phyloP scores from a whole-genome alignment of 148 eudicot species.

The Salicornia ramosissima region DNA sequence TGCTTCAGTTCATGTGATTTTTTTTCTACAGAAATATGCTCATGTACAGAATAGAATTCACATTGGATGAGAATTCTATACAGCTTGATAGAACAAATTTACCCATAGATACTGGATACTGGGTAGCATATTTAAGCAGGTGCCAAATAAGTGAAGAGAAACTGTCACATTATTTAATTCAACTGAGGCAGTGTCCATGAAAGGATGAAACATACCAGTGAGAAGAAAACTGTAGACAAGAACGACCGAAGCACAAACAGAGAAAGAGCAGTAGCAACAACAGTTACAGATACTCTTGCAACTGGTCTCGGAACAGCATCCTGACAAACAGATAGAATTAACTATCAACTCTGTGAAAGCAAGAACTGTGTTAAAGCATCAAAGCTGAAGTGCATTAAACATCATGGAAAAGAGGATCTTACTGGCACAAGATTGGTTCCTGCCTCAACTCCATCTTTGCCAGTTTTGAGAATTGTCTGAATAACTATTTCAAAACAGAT shows the following conservation, averaged over 20 bases:
- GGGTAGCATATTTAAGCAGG: not conserved
- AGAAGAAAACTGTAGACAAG: slow-evolving; percentile 74
- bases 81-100: too few relatives aligned
- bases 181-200: slow-evolving; percentile 5
- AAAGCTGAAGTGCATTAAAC: not conserved
- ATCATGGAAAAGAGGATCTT: slow-evolving; percentile 30
- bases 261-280: slow-evolving; percentile 42
- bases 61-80: too few relatives aligned
- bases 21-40: too few relatives aligned
- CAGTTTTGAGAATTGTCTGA: slow-evolving; percentile 69
- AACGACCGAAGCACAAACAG: slow-evolving; percentile 74
- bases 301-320: slow-evolving; percentile 79
- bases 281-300: slow-evolving; percentile 66
- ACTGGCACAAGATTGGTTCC: slow-evolving; percentile 93
- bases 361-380: not conserved
- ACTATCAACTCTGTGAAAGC: not conserved
- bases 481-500: slow-evolving; percentile 36
- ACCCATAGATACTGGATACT: not conserved
- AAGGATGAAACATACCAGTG: slow-evolving; percentile 48
- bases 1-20: too few relatives aligned
- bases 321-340: slow-evolving; percentile 31
- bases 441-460: slow-evolving; percentile 89
- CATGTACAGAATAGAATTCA: too few relatives aligned
- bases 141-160: not conserved
- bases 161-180: not conserved